Percentiles rank a stretch among this genome's conserved stretches.
phyloP scores from a whole-genome alignment of 2,329 filamentous ascomycete genomes.

The Claviceps spartinae region DNA sequence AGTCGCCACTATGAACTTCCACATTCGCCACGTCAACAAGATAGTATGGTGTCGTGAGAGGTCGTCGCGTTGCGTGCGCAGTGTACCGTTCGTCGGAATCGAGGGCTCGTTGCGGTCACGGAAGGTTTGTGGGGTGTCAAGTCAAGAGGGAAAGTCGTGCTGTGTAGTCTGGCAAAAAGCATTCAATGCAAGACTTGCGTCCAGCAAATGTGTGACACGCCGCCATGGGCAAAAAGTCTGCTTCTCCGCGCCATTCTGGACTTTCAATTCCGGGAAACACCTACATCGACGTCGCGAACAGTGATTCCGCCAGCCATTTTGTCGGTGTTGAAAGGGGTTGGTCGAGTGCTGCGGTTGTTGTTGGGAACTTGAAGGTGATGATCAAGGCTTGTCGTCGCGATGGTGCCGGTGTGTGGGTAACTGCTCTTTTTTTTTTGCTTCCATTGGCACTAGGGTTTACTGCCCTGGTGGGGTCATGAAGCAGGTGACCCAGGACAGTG shows the following conservation, averaged over 20 bases:
- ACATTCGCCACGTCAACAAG: neutral
- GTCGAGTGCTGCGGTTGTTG: conserved; percentile 9
- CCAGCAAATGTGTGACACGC: neutral
- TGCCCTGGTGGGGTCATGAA: conserved; percentile 15
- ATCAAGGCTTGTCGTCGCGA: neutral
- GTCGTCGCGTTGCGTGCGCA: neutral
- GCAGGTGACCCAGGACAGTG: conserved; percentile 12
- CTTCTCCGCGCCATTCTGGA: neutral
- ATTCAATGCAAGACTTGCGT: neutral
- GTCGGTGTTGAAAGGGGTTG: conserved; percentile 34
- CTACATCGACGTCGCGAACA: conserved; percentile 78
- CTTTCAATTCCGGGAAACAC: conserved; percentile 24
- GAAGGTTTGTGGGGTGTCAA: conserved; percentile 2
- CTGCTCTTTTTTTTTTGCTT: conserved; percentile 9
- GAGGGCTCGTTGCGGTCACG: neutral
- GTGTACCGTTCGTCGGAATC: neutral
- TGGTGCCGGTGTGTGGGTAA: neutral
- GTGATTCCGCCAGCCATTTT: conserved; percentile 69
- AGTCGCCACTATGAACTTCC: too few species aligned
- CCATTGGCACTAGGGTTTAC: conserved; percentile 16
- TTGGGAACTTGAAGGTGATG: conserved; percentile 17
- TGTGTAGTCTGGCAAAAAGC: neutral
- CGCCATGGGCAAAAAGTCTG: neutral
- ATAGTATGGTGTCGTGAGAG: neutral
- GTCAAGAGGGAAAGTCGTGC: neutral